A percentile compares a stretch with the other conserved stretches of the same genome.
Evolutionary conservation across 129 eudicot genomes (phyloP).

Genomic region (Flaveria ramosissima): DNA sequence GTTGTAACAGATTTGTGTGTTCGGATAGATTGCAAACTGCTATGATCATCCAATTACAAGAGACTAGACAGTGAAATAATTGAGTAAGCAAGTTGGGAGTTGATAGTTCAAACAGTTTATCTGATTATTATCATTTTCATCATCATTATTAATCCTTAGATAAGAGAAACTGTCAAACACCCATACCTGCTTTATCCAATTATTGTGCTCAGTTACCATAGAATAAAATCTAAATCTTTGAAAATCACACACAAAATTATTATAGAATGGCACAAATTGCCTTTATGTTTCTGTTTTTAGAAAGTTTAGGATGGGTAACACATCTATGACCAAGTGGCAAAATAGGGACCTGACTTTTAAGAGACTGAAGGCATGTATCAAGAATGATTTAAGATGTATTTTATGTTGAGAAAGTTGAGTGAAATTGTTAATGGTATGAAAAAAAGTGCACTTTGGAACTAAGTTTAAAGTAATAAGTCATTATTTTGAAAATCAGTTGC

Average conservation of each 20-base stretch:
- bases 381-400: no score
- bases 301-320: no score
- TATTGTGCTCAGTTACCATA: neutral
- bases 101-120: neutral
- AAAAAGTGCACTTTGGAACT: no score
- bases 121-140: neutral
- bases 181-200: neutral
- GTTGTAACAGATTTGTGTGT: neutral
- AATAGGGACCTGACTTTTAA: neutral
- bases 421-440: no score
- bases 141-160: neutral
- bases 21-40: neutral
- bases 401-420: no score
- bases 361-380: neutral
- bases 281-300: neutral
- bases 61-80: neutral
- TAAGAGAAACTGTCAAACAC: neutral
- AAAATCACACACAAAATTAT: neutral
- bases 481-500: no score
- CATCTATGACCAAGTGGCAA: neutral
- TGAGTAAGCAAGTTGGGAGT: neutral
- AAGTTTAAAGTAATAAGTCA: no score
- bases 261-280: neutral
- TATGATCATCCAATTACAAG: neutral
- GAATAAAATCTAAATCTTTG: neutral